A percentile compares a stretch with the other conserved stretches of the same genome.
These are phyloP conservation scores for Vachellia collinsii DNA, from an alignment of 306 rosid species.

Conservation along the genomic window DNA sequence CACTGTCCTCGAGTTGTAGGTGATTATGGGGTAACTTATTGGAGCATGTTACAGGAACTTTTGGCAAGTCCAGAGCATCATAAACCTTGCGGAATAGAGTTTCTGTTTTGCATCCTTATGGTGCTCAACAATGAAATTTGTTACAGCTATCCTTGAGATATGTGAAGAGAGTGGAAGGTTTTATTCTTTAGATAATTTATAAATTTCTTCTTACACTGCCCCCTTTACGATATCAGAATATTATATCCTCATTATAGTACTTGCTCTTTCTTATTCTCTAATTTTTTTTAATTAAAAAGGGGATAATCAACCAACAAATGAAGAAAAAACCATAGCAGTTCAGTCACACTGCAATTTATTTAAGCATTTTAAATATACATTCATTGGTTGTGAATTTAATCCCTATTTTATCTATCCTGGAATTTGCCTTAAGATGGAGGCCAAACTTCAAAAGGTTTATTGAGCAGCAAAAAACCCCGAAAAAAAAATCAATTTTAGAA, in stretches of 20 bases:
- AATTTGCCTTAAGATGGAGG: constrained; percentile 8
- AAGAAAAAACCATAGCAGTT: neutral
- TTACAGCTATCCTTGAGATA: constrained; percentile 21
- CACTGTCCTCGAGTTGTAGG: constrained; percentile 7
- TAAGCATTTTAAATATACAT: neutral
- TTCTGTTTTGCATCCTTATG: constrained; percentile 13
- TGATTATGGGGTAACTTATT: constrained; percentile 18
- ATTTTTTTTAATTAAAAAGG: neutral
- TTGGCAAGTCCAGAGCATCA: constrained; percentile 14
- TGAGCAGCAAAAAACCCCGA: neutral
- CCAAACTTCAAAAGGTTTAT: neutral
- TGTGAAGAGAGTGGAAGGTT: constrained; percentile 13
- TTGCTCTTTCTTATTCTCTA: neutral
- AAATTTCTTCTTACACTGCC: neutral
- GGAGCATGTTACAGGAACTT: constrained; percentile 28
- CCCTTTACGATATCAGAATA: neutral
- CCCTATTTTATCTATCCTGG: no score
- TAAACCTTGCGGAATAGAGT: constrained; percentile 13
- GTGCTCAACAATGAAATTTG: constrained; percentile 19
- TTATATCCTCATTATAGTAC: neutral
- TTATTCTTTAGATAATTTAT: neutral
- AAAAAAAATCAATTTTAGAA: neutral
- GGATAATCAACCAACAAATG: neutral
- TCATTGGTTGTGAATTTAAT: neutral
- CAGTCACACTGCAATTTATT: neutral